Conservation (phyloP, 257 asterid genomes). For the Cruciata laevipes region DNA sequence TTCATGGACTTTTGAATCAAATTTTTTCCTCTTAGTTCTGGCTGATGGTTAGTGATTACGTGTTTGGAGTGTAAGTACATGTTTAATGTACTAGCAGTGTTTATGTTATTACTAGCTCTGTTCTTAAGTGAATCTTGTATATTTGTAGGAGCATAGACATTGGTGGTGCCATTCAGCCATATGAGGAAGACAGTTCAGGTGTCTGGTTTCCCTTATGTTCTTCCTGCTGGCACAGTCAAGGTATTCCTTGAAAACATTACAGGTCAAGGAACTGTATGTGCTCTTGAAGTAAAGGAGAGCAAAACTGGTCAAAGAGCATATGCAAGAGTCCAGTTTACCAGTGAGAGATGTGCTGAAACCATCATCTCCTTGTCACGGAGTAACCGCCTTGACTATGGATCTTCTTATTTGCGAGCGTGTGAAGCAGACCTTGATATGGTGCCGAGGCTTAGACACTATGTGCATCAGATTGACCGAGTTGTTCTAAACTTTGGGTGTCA, state of each 20-base stretch:
- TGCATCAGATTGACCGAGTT: slow-evolving; percentile 34
- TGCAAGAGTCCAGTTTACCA: slow-evolving; percentile 63
- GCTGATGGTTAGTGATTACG: background rate
- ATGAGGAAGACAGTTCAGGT: slow-evolving; percentile 34
- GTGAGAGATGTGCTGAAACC: slow-evolving; percentile 18
- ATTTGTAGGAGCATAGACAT: background rate
- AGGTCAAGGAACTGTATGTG: slow-evolving; percentile 41
- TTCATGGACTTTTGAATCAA: background rate
- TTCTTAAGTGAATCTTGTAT: background rate
- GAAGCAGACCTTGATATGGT: slow-evolving; percentile 33
- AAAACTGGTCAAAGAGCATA: slow-evolving; percentile 42
- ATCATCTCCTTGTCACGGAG: slow-evolving; percentile 28
- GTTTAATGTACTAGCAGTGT: too few relatives aligned
- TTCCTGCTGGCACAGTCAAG: slow-evolving; percentile 33
- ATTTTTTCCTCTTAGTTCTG: background rate
- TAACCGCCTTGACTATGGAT: slow-evolving; percentile 32
- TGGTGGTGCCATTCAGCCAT: slow-evolving; percentile 5
- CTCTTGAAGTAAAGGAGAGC: slow-evolving; percentile 46
- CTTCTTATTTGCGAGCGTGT: slow-evolving; percentile 51
- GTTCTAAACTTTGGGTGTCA: slow-evolving; percentile 64
- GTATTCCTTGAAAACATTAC: slow-evolving; percentile 35
- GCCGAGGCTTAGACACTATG: slow-evolving; percentile 18
- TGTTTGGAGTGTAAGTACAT: background rate
- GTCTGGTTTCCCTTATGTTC: slow-evolving; percentile 44
- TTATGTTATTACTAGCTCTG: background rate